Base-by-base conservation (phyloP, 2,329 filamentous ascomycete genomes). In the Emericellopsis atlantica region DNA sequence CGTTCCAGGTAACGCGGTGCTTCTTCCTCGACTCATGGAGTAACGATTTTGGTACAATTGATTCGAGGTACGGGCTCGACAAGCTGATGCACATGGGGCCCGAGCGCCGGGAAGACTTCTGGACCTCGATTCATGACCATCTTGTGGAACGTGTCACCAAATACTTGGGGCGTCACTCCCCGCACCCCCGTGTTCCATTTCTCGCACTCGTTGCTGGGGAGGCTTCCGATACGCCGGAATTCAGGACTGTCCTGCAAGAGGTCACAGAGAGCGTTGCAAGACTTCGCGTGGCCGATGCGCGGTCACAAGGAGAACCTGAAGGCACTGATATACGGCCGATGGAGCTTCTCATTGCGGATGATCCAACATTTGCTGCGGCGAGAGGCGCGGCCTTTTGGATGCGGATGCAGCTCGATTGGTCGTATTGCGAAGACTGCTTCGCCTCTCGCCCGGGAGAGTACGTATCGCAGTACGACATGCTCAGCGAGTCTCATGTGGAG, bases 371-470 rank as follows among this genome's bases (percentile, higher is more conserved):
- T 26, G 36, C 36, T 37, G 36, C 36, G 23, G 36, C 36, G 22
- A 37, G 36, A 23, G 36, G 36, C 21, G 36, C 36, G 36, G 36
- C 36, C 18, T 37, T 37, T 12, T 37, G 22, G 36, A 37, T 37
- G 36, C 36, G 21, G 6, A 37, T 26, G 36, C 22, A 12, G 36
- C 11, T 37, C 36, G 36, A 37, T 15, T n/a, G 8, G 36, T 24
- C 36, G 36, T 37, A 37, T 37, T 37, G 36, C 15, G 36, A 26
- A 11, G 36, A 37, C 15, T 37, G 4, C 7, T 23, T 12, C 11
- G 36, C 18, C 15, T 4, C 36, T 26, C 36, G 24, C 36, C 36
- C 22, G 21, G 36, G 22, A 23, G 35, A 16, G 15, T 37, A 26
- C 11, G 18, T 26, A 12, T 37, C 36, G 36, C 18, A 37, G 22